Base-by-base conservation (phyloP, 2,329 filamentous ascomycete species). In the Sporothrix dimorphospora region DNA sequence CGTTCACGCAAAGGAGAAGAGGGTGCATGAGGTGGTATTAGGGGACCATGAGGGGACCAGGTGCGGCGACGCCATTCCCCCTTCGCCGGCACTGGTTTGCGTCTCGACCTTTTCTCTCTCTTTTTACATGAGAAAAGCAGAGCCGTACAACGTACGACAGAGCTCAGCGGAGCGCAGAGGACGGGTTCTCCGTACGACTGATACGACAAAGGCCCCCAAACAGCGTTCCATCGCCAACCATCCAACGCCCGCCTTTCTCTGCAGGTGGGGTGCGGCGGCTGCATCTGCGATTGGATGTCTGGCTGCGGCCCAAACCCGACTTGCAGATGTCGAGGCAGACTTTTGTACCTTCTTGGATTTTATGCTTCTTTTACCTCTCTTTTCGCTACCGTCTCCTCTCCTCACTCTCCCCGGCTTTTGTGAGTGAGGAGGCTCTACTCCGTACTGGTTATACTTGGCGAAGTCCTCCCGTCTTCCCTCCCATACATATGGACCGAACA, bases 31-130 rank as follows among this genome's bases (percentile, higher is more conserved):
- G 16, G 63, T 67, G 24, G 27, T 34, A 67, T 67, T n/a, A 49
- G 16, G 42, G 42, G 63, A 67, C 61, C 61, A 67, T 67, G 12
- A 49, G 16, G 42, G 42, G 63, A 67, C 61, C 61, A 65, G 63
- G 16, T 30, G 65, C 27, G 24, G 27, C 27, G 16, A 67, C 45
- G 45, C 45, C 24, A 24, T 51, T 47, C 16, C 19, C 21, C 11
- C 30, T 53, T 21, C 2, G 19, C 7, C 27, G 27, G 45, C 65
- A 38, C 24, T n/a, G 27, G 2, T 45, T 57, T 27, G 55, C 40
- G 59, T 21, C 59, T 45, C 19, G 38, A 45, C 59, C 34, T 12
- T 30, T 65, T n/a, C n/a, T n/a, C n/a, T n/a, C n/a, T n/a, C n/a
- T 42, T 45, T 27, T n/a, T 42, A n/a, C 12, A 11, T 16, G 21